Evolutionary conservation across 495 filamentous ascomycete species (phyloP).

Genomic region (Pseudotulostoma volvatum): DNA sequence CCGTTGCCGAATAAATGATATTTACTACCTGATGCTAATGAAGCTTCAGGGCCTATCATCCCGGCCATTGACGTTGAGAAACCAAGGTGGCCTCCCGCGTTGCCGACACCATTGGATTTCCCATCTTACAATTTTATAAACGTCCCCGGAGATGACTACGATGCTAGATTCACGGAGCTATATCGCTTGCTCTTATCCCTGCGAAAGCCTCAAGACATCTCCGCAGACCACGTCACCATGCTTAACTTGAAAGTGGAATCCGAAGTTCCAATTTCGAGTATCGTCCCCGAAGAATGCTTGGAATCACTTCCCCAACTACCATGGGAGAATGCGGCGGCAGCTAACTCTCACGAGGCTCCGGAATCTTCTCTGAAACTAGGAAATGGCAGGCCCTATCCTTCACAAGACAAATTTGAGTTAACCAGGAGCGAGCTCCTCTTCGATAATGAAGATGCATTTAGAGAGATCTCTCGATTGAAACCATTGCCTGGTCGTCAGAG

Average conservation of each 20-base stretch:
- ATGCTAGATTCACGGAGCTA: constrained; percentile 21
- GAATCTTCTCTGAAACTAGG: constrained; percentile 18
- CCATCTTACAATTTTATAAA: constrained; percentile 25
- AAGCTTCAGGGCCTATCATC: no score
- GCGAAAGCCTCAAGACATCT: constrained; percentile 36
- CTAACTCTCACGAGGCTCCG: constrained; percentile 2
- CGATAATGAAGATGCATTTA: constrained; percentile 42
- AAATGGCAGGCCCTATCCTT: constrained; percentile 33
- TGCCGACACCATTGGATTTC: constrained; percentile 34
- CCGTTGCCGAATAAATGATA: no score
- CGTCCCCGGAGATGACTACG: constrained; percentile 9
- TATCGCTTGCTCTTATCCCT: constrained; percentile 29
- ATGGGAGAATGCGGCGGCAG: constrained; percentile 19
- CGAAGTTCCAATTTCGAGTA: constrained; percentile 24
- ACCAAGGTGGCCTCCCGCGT: constrained; percentile 28
- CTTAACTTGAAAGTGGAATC: constrained; percentile 35
- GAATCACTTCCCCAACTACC: constrained; percentile 29
- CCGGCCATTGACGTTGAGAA: constrained; percentile 22
- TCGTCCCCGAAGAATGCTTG: constrained; percentile 26
- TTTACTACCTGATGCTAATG: no score
- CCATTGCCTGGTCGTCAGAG: constrained; percentile 24
- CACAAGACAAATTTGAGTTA: constrained; percentile 30
- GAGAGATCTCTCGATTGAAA: constrained; percentile 29
- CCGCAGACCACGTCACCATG: constrained; percentile 28
- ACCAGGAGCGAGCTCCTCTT: constrained; percentile 33